These are phyloP conservation scores for Blastocystis hominis DNA, from an alignment of 352 stramenopile species.

Conservation along the genomic window DNA sequence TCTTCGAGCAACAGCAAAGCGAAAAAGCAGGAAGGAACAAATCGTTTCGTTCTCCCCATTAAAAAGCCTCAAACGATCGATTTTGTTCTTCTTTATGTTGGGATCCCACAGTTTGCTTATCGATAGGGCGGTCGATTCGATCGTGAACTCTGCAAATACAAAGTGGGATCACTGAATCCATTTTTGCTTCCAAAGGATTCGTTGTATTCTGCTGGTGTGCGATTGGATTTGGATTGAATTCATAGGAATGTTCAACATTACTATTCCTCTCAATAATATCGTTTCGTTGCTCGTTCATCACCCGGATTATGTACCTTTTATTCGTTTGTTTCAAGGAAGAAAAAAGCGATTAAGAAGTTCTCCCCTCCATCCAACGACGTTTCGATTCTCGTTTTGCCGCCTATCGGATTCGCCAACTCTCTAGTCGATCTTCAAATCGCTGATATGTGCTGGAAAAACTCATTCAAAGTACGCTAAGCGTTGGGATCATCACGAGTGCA, in stretches of 20 bases:
- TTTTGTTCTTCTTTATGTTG: conserved; percentile 6
- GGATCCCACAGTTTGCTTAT: neutral
- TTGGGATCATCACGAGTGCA: neutral
- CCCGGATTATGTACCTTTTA: neutral
- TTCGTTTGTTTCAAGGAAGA: neutral
- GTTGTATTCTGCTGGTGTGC: neutral
- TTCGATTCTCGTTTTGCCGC: neutral
- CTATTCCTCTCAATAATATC: neutral
- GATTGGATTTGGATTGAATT: neutral
- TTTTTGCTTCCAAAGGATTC: neutral
- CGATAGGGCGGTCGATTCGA: neutral
- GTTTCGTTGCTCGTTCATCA: neutral
- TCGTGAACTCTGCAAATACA: conserved; percentile 7
- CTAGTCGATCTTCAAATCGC: neutral
- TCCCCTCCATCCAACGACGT: too few relatives aligned
- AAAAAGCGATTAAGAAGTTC: neutral
- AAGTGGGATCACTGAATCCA: neutral
- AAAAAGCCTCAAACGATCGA: neutral
- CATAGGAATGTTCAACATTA: neutral
- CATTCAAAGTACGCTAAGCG: neutral
- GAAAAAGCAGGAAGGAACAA: neutral
- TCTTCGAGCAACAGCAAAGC: neutral
- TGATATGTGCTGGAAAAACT: neutral
- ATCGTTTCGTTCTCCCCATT: neutral
- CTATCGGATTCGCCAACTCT: neutral